A percentile compares a stretch with the other conserved stretches of the same genome.
Evolutionary conservation across 345 rosid genomes (phyloP).

Genomic region (Iberis pinnata): DNA sequence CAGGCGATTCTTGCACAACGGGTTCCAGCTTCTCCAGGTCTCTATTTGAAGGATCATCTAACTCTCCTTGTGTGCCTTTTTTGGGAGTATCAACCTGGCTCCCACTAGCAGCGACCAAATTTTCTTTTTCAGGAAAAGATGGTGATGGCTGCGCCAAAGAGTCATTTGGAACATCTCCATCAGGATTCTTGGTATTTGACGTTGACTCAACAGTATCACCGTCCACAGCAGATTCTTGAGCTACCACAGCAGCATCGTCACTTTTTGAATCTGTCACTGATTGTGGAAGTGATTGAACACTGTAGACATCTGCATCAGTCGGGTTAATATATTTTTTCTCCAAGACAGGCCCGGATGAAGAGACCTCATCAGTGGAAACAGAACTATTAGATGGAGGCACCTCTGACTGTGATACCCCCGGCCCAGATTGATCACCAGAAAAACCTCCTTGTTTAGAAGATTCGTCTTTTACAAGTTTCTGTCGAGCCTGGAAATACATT

Average conservation of each 20-base stretch:
- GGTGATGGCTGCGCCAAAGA: constrained; percentile 32
- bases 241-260: constrained; percentile 36
- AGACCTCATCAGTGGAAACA: constrained; percentile 21
- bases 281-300: constrained; percentile 29
- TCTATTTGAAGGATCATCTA: constrained; percentile 37
- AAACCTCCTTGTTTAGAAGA: constrained; percentile 33
- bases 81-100: constrained; percentile 30
- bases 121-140: constrained; percentile 41
- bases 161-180: constrained; percentile 43
- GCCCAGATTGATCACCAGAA: constrained; percentile 31
- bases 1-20: constrained; percentile 32
- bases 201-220: constrained; percentile 29
- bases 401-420: constrained; percentile 34
- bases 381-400: constrained; percentile 6
- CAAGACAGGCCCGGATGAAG: constrained; percentile 28
- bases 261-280: constrained; percentile 28
- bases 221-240: constrained; percentile 30
- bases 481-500: constrained; percentile 43
- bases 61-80: constrained; percentile 26
- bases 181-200: constrained; percentile 35
- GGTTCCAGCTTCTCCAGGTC: constrained; percentile 25
- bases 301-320: constrained; percentile 33
- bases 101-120: constrained; percentile 39
- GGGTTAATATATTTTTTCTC: constrained; percentile 28
- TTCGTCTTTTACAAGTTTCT: constrained; percentile 36